Evolutionary conservation across 352 stramenopile species (phyloP).

Genomic region (Blastocystis sp.): DNA sequence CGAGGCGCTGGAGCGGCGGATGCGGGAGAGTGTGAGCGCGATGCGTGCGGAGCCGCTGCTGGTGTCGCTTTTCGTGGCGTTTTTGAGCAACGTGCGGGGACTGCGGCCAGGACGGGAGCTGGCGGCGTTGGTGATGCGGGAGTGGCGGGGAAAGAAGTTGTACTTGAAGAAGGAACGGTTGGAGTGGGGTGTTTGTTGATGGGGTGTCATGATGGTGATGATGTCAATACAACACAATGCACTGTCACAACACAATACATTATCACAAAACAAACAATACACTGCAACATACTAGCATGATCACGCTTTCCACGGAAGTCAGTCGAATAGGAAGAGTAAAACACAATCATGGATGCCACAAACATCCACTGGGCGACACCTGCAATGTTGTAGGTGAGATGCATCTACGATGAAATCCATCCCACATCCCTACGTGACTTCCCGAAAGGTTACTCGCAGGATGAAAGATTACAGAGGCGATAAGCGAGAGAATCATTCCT

Average conservation of each 20-base stretch:
- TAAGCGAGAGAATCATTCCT: neutral
- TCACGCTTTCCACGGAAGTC: conserved; percentile 20
- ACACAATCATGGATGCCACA: conserved; percentile 46
- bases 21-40: neutral
- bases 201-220: no score
- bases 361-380: conserved; percentile 53
- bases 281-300: neutral
- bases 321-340: conserved; percentile 24
- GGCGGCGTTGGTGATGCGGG: neutral
- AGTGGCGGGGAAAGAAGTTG: neutral
- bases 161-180: neutral
- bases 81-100: neutral
- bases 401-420: neutral
- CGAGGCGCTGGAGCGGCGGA: neutral
- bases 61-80: neutral
- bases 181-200: conserved; percentile 4
- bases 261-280: conserved; percentile 3
- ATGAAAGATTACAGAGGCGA: conserved; percentile 45
- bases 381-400: conserved; percentile 19
- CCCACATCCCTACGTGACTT: neutral
- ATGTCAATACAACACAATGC: no score
- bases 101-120: neutral
- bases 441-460: conserved; percentile 33
- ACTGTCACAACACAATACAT: no score
- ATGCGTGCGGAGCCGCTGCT: neutral